Percentiles rank a stretch among this genome's conserved stretches.
These are phyloP conservation scores for Colletotrichum cereale DNA, from an alignment of 2,329 filamentous ascomycete genomes.

Conservation along the genomic window DNA sequence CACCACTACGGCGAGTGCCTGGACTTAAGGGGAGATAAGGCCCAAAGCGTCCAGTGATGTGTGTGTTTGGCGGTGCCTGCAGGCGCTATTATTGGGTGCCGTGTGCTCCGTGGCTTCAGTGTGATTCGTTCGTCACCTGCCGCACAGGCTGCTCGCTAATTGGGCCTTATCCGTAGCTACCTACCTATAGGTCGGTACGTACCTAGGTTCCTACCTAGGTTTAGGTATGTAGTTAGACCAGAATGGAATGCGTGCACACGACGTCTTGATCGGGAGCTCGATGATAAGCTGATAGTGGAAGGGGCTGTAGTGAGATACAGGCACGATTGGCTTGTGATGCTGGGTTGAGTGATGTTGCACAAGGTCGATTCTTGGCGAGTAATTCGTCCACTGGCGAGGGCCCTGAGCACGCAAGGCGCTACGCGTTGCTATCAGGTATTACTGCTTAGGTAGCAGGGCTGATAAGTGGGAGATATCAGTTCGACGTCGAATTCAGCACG, in stretches of 20 bases:
- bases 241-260: conserved; percentile 28
- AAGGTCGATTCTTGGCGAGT: background rate
- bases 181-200: background rate
- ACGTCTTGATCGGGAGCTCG: conserved; percentile 12
- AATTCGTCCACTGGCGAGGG: background rate
- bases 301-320: background rate
- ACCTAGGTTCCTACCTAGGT: too few relatives aligned
- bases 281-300: background rate
- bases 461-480: background rate
- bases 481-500: background rate
- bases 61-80: conserved; percentile 6
- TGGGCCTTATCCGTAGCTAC: background rate
- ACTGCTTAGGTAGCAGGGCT: background rate
- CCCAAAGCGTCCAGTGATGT: background rate
- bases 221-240: too few relatives aligned
- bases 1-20: conserved; percentile 2
- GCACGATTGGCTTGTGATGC: conserved; percentile 15
- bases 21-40: conserved; percentile 37
- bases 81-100: conserved; percentile 8
- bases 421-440: background rate
- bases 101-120: conserved; percentile 32
- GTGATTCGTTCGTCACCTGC: conserved; percentile 17
- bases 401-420: background rate
- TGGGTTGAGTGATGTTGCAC: conserved; percentile 14
- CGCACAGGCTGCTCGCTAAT: conserved; percentile 2